These are phyloP conservation scores for Fusarium xyrophilum DNA, from an alignment of 2,329 filamentous ascomycete genomes.

Conservation along the genomic window DNA sequence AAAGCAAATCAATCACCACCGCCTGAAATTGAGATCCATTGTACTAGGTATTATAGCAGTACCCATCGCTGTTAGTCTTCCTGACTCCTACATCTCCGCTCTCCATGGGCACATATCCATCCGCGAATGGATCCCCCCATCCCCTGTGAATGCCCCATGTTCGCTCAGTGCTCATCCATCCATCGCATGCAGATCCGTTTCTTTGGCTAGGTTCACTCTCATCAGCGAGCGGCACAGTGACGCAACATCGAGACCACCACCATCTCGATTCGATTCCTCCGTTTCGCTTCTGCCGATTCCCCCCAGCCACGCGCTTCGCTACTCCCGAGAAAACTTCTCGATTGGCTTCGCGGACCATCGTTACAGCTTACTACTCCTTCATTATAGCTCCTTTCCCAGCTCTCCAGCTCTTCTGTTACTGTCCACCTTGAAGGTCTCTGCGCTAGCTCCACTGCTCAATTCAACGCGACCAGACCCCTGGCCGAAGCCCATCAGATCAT, in stretches of 20 bases:
- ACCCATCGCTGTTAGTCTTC: conserved; percentile 16
- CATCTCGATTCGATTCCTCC: conserved; percentile 35
- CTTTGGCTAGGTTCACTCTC: conserved; percentile 31
- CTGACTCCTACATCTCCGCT: conserved; percentile 11
- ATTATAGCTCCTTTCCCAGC: conserved; percentile 19
- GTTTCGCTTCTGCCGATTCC: conserved; percentile 34
- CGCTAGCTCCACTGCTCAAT: conserved; percentile 7
- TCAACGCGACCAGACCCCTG: conserved; percentile 21
- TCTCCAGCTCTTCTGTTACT: conserved; percentile 3
- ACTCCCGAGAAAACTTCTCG: conserved; percentile 36
- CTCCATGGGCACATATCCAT: conserved; percentile 31
- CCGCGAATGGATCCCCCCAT: conserved; percentile 10
- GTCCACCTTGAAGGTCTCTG: conserved; percentile 7
- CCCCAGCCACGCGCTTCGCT: conserved; percentile 36
- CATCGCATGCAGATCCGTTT: conserved; percentile 38
- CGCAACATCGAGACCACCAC: conserved; percentile 40
- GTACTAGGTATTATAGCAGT: conserved; percentile 5
- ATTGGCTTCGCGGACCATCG: conserved; percentile 32
- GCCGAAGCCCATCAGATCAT: conserved; percentile 33
- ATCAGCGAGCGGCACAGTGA: conserved; percentile 39
- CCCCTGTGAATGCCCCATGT: conserved; percentile 33
- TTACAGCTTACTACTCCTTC: conserved; percentile 39
- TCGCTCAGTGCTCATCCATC: conserved; percentile 21
- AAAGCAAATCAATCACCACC: conserved; percentile 17
- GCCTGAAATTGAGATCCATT: conserved; percentile 12